Evolutionary conservation across 2,329 filamentous ascomycete species (phyloP).

Genomic region (Drechslerella stenobrocha): DNA sequence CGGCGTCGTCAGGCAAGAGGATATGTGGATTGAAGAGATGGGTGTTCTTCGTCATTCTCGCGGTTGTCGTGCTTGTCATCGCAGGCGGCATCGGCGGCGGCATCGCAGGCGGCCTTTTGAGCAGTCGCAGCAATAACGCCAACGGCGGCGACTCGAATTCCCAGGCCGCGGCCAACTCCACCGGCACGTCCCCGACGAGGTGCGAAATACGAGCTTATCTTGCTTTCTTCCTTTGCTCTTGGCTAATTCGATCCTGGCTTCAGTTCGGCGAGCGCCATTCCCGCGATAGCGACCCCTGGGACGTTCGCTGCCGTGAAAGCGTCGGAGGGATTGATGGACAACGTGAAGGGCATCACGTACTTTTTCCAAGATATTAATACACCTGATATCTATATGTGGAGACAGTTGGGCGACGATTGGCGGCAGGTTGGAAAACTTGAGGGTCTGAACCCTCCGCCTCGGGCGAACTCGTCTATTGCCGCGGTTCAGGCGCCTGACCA

Average conservation of each 20-base stretch:
- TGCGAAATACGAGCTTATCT: too few species aligned
- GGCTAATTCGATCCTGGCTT: constrained; percentile 1
- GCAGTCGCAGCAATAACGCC: constrained; percentile 13
- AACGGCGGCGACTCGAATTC: constrained; percentile 1
- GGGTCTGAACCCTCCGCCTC: constrained; percentile 28
- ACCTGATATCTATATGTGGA: constrained; percentile 42
- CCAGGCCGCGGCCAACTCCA: too few species aligned
- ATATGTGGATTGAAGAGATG: constrained; percentile 44
- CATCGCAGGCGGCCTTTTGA: constrained; percentile 25
- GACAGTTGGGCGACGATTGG: constrained; percentile 24
- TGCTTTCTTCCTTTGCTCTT: too few species aligned
- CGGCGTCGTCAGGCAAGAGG: constrained; percentile 2
- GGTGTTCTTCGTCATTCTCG: constrained; percentile 30
- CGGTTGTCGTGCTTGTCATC: constrained; percentile 17
- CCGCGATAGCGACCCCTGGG: constrained; percentile 25
- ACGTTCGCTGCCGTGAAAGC: constrained; percentile 39
- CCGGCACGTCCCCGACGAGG: constrained; percentile 16
- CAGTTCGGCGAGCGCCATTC: constrained; percentile 21
- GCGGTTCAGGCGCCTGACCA: constrained; percentile 34
- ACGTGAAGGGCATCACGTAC: constrained; percentile 33
- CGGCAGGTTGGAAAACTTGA: constrained; percentile 35
- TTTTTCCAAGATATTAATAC: constrained; percentile 39
- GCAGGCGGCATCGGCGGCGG: constrained; percentile 35
- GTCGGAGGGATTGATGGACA: constrained; percentile 17
- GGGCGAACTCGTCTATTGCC: constrained; percentile 29